Percentiles rank a stretch among this genome's conserved stretches.
These are phyloP conservation scores for Tetrahymena elliotti DNA, from an alignment of 73 alveolate genomes.

Conservation along the genomic window DNA sequence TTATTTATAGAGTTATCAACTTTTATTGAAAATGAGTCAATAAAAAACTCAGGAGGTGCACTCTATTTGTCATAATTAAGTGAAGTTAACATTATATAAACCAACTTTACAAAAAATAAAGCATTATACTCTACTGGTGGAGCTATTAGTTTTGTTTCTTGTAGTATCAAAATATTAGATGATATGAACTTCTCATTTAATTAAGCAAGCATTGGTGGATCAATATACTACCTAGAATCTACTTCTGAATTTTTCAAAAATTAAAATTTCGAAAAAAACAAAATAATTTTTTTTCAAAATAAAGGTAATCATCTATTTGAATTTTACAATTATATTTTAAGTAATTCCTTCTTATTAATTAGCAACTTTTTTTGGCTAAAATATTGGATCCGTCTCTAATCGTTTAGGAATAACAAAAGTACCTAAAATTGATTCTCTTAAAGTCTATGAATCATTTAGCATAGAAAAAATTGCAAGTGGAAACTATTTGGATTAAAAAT, in stretches of 20 bases:
- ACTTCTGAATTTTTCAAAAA: too few relatives aligned
- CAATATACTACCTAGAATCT: too few relatives aligned
- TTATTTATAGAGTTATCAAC: neutral
- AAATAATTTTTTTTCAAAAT: too few relatives aligned
- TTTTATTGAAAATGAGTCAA: neutral
- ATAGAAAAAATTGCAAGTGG: neutral
- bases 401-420: neutral
- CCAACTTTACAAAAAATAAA: neutral
- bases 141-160: too few relatives aligned
- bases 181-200: too few relatives aligned
- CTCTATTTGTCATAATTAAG: neutral
- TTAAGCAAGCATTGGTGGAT: too few relatives aligned
- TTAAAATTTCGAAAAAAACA: too few relatives aligned
- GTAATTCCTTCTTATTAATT: too few relatives aligned
- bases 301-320: neutral
- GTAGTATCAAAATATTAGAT: too few relatives aligned
- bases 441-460: neutral
- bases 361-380: neutral
- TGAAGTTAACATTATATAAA: neutral
- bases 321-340: too few relatives aligned
- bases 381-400: neutral
- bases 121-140: neutral
- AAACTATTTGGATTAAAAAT: neutral
- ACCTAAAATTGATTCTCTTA: neutral
- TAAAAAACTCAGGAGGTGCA: neutral